Conservation (phyloP, 2,329 filamentous ascomycete species). For the Trichoderma sp. region DNA sequence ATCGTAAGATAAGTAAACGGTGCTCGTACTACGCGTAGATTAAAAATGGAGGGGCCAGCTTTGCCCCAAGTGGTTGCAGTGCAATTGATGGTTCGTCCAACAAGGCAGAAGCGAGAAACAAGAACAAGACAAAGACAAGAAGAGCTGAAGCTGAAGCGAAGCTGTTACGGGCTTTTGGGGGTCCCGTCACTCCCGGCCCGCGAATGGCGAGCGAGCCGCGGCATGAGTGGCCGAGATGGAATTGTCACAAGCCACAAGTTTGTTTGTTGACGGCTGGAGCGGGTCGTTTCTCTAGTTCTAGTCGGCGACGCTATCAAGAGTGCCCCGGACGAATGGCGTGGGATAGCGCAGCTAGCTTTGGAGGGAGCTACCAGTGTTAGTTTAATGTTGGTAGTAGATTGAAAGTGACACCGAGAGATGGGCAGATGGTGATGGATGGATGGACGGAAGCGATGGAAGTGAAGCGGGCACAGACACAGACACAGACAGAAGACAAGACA, state of each 20-base stretch:
- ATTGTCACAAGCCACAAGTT: background rate
- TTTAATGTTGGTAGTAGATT: background rate
- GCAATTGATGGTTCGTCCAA: background rate
- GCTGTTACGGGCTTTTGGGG: background rate
- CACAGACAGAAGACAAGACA: background rate
- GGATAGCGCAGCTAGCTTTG: background rate
- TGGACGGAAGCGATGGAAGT: background rate
- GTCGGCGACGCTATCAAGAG: background rate
- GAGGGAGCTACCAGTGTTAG: background rate
- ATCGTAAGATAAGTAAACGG: background rate
- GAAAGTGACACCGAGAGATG: background rate
- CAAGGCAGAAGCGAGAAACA: background rate
- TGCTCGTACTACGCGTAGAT: background rate
- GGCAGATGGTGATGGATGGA: background rate
- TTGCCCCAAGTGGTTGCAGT: background rate
- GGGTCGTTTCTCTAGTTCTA: background rate
- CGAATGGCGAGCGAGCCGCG: background rate
- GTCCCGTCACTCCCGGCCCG: constrained; percentile 12
- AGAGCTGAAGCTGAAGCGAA: background rate
- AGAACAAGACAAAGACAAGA: background rate
- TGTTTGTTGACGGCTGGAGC: background rate
- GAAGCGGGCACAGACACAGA: background rate
- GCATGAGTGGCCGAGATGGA: background rate
- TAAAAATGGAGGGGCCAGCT: background rate
- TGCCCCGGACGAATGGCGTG: constrained; percentile 8